A percentile compares a stretch with the other conserved stretches of the same genome.
These are phyloP conservation scores for Platismatia glauca DNA, from an alignment of 495 filamentous ascomycete genomes.

Conservation along the genomic window DNA sequence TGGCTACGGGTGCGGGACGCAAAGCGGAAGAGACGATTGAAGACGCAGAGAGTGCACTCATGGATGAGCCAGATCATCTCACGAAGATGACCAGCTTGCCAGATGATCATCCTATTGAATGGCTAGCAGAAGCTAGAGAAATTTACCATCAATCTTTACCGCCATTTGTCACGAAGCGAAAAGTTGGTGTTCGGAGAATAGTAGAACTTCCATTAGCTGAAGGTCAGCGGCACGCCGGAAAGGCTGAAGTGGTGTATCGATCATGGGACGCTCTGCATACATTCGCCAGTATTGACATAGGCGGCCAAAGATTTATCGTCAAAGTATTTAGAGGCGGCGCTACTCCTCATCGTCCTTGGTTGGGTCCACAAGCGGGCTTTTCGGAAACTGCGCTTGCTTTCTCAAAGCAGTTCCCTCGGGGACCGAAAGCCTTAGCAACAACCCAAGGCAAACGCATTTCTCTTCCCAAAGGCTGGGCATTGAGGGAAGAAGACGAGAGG, in stretches of 20 bases:
- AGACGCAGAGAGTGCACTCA: background rate
- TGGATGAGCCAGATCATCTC: background rate
- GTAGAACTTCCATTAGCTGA: background rate
- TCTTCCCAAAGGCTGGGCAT: background rate
- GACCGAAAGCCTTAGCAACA: background rate
- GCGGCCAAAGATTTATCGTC: background rate
- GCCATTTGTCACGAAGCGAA: background rate
- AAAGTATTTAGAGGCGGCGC: background rate
- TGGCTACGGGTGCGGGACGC: background rate
- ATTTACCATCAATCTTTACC: background rate
- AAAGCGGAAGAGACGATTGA: background rate
- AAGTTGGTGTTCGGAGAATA: background rate
- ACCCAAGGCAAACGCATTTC: background rate
- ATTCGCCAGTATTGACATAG: background rate
- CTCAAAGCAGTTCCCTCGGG: background rate
- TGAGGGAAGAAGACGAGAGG: background rate
- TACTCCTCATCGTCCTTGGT: background rate
- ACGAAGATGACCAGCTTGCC: background rate
- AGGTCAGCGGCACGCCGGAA: background rate
- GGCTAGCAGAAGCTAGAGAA: background rate
- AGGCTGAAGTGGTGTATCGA: background rate
- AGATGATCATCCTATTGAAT: slow-evolving; percentile 1
- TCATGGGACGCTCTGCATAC: background rate
- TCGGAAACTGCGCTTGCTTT: background rate
- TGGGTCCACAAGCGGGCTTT: background rate